Conservation (phyloP, 495 filamentous ascomycete genomes). For the Aspergillus egyptiacus region DNA sequence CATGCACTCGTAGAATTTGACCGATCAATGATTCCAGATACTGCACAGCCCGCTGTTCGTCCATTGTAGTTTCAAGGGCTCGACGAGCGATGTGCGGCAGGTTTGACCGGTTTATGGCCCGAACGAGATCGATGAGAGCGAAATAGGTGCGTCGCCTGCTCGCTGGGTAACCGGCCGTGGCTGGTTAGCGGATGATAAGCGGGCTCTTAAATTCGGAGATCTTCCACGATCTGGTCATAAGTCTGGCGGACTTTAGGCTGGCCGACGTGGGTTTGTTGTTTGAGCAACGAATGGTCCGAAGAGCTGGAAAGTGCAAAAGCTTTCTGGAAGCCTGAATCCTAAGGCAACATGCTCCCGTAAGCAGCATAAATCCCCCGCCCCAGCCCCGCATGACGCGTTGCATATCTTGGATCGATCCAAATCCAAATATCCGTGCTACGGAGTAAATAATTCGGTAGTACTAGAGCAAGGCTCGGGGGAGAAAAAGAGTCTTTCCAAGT, state of each 20-base stretch:
- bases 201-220: neutral
- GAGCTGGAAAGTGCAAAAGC: neutral
- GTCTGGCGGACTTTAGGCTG: constrained; percentile 4
- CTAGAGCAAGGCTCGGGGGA: no score
- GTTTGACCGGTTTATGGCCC: neutral
- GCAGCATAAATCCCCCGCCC: neutral
- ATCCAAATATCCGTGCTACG: no score
- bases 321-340: neutral
- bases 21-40: constrained; percentile 46
- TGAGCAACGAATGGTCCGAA: neutral
- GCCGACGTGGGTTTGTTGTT: neutral
- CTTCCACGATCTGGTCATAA: neutral
- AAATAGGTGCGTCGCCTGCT: constrained; percentile 3
- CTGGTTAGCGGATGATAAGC: neutral
- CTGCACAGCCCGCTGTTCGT: constrained; percentile 33
- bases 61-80: constrained; percentile 32
- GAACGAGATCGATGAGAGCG: neutral
- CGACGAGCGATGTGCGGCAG: no score
- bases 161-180: neutral
- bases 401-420: no score
- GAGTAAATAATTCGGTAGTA: no score
- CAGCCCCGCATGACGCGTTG: neutral
- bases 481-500: neutral
- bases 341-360: neutral
- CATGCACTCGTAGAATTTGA: constrained; percentile 64